Evolutionary conservation across 2,329 filamentous ascomycete species (phyloP).

Genomic region (Orbilia brochopaga): DNA sequence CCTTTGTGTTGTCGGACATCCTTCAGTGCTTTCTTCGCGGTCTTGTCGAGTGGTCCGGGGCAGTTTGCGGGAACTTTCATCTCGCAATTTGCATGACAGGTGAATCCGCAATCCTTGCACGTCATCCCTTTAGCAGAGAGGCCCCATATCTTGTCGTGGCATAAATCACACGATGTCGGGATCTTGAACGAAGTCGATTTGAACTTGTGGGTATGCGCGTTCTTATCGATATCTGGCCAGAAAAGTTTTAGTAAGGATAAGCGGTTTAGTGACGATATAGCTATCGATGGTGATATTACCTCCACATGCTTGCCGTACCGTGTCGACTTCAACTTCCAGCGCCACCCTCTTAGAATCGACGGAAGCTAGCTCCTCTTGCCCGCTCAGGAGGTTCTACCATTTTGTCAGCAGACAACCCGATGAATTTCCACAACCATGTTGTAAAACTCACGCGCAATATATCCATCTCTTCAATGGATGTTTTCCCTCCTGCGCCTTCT

Average conservation of each 20-base stretch:
- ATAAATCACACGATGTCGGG: slow-evolving; percentile 96
- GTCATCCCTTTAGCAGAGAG: slow-evolving; percentile 95
- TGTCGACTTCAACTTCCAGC: slow-evolving; percentile 89
- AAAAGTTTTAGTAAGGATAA: neutral
- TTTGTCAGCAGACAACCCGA: slow-evolving; percentile 2
- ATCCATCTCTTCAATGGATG: slow-evolving; percentile 56
- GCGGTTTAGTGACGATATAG: neutral
- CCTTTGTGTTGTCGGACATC: slow-evolving; percentile 52
- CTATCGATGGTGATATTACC: slow-evolving; percentile 22
- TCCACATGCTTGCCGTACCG: slow-evolving; percentile 87
- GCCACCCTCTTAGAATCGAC: slow-evolving; percentile 82
- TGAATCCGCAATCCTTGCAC: slow-evolving; percentile 95
- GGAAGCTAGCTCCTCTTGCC: slow-evolving; percentile 75
- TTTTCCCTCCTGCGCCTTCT: slow-evolving; percentile 72
- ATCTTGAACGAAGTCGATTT: slow-evolving; percentile 99
- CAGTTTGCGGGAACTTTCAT: slow-evolving; percentile 98
- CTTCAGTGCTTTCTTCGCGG: slow-evolving; percentile 85
- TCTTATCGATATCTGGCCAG: slow-evolving; percentile 77
- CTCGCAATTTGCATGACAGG: slow-evolving; percentile 97
- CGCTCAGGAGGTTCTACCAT: slow-evolving; percentile 52
- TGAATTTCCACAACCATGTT: neutral
- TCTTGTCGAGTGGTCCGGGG: slow-evolving; percentile 89
- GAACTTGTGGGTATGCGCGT: slow-evolving; percentile 95
- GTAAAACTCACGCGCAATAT: slow-evolving; percentile 51
- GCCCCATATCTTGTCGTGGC: slow-evolving; percentile 96